Evolutionary conservation across 768 basidiomycete genomes (phyloP), one percentile per base, ranked within the genome.

Genomic region (Mycena haematopus): DNA sequence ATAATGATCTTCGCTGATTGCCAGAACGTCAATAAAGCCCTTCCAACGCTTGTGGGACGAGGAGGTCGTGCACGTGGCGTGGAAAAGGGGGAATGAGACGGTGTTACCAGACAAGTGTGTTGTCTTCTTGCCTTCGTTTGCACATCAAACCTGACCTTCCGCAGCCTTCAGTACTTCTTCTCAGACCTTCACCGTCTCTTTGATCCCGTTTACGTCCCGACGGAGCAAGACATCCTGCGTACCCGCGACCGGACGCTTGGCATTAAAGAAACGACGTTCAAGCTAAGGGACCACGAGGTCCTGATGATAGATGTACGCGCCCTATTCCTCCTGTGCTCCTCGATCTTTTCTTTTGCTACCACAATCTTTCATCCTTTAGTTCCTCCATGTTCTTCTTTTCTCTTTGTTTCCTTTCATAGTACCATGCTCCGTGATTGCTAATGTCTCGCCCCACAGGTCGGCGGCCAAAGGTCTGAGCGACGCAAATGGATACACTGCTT

Each of bases 401-500:
- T 27, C 40, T 42, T 42, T 19, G 19, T 9, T n/a, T 42, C 40
- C 19, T 42, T n/a, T 42, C 40, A 5, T 9, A n/a, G n/a, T n/a
- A n/a, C n/a, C 40, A 6, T n/a, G 19, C 40, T 42, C 19, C 40
- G 19, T n/a, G n/a, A n/a, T n/a, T n/a, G n/a, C 31, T 33, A 33
- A 42, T 3, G 3, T 3, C 40, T n/a, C 11, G n/a, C 19, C 40
- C n/a, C 40, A 9, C 11, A 63, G 56, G 50, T 92, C 24, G 91
- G 90, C 22, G 95, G 95, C 6, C 94, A 96, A 79, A 93, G 95
- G 82, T 93, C 89, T 74, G 94, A 95, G 74, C 79, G 95, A 60
- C 81, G 93, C 75, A 96, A 95, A 75, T 95, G 93, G 93, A 94
- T 95, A 68, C 92, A 95, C 69, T 93, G 90, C 72, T 95, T 96